These are phyloP conservation scores for Linaria vulgaris DNA, from an alignment of 257 asterid genomes.

Conservation along the genomic window DNA sequence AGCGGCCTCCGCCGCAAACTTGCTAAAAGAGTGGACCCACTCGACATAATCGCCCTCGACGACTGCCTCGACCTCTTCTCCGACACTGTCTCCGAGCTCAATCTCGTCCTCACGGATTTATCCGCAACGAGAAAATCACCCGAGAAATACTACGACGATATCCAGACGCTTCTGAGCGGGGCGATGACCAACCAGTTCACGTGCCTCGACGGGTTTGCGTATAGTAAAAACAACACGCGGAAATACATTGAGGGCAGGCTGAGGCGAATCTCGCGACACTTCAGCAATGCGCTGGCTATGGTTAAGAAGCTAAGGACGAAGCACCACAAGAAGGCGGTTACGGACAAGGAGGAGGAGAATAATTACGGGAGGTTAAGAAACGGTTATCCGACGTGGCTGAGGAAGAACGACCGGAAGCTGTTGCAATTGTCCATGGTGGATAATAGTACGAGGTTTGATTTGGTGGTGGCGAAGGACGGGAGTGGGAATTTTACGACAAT, in stretches of 20 bases:
- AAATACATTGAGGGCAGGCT: constrained; percentile 49
- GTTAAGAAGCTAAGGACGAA: constrained; percentile 52
- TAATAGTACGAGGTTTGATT: not conserved
- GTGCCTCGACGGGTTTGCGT: constrained; percentile 91
- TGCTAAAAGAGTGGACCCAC: constrained; percentile 38
- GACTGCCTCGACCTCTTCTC: constrained; percentile 78
- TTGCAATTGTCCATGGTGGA: constrained; percentile 41
- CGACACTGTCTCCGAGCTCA: constrained; percentile 52
- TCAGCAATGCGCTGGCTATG: constrained; percentile 86
- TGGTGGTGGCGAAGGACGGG: constrained; percentile 53
- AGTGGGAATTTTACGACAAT: constrained; percentile 50
- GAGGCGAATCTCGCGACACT: constrained; percentile 59
- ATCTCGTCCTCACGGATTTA: constrained; percentile 43
- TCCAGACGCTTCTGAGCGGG: constrained; percentile 82
- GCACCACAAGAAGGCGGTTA: constrained; percentile 1
- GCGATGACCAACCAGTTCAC: constrained; percentile 93
- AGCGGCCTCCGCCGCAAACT: constrained; percentile 55
- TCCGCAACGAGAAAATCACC: constrained; percentile 33
- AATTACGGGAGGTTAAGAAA: constrained; percentile 20
- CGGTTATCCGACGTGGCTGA: constrained; percentile 77
- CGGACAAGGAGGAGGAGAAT: constrained; percentile 1
- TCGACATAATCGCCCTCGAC: constrained; percentile 66
- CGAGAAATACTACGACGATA: constrained; percentile 45
- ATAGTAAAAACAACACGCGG: constrained; percentile 54
- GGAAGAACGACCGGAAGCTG: constrained; percentile 50